Conservation (phyloP, 2,329 filamentous ascomycete genomes). For the Hymenoscyphus linearis region DNA sequence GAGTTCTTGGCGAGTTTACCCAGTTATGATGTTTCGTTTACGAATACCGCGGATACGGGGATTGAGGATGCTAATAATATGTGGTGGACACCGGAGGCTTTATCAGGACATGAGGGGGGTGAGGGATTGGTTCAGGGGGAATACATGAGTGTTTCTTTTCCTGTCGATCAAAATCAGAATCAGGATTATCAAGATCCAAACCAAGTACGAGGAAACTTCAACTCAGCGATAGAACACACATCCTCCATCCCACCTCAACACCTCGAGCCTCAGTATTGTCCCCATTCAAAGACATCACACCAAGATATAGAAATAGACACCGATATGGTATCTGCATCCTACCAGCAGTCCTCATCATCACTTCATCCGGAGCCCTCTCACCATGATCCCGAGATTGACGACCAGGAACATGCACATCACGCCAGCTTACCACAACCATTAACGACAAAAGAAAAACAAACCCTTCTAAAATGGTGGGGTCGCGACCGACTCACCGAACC, state of each 20-base stretch:
- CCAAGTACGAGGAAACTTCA: not conserved
- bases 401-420: not conserved
- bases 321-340: not conserved
- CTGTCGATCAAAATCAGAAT: not conserved
- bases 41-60: not conserved
- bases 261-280: not conserved
- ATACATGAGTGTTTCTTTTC: not conserved
- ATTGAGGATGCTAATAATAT: not conserved
- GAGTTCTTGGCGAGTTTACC: not conserved
- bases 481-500: slow-evolving; percentile 2
- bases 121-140: not conserved
- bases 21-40: not conserved
- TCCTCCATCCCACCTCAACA: not conserved
- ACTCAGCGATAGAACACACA: not conserved
- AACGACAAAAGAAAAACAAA: not conserved
- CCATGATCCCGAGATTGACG: not conserved
- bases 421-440: not conserved
- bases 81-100: not conserved
- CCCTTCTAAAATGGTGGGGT: slow-evolving; percentile 8
- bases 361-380: not conserved
- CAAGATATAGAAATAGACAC: not conserved
- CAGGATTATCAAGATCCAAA: not conserved
- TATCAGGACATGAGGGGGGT: not conserved
- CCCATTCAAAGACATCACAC: not conserved
- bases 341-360: not conserved